phyloP scores from a whole-genome alignment of 2,329 filamentous ascomycete species.

The Talaromyces islandicus region DNA sequence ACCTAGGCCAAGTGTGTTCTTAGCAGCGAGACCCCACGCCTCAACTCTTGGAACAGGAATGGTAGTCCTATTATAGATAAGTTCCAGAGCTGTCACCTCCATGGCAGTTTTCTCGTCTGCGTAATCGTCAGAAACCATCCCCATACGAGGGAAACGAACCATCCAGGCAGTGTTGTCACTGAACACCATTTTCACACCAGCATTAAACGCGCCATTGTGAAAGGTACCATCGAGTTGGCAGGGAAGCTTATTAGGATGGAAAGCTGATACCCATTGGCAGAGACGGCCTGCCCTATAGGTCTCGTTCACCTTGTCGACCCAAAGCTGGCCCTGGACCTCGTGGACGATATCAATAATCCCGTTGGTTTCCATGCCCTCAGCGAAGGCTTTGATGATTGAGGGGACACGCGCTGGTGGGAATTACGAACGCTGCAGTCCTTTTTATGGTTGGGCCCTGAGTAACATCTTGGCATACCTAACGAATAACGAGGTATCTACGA shows the following conservation, averaged over 20 bases:
- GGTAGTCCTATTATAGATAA: background rate
- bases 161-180: conserved; percentile 21
- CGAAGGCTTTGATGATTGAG: too few species aligned
- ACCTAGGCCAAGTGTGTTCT: background rate
- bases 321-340: background rate
- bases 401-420: too few species aligned
- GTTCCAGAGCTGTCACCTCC: background rate
- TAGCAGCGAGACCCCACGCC: background rate
- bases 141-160: conserved; percentile 24
- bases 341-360: background rate
- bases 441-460: too few species aligned
- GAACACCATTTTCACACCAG: conserved; percentile 28
- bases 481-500: too few species aligned
- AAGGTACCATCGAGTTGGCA: conserved; percentile 27
- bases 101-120: conserved; percentile 13
- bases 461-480: too few species aligned
- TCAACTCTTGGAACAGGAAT: background rate
- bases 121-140: conserved; percentile 21
- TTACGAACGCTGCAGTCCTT: too few species aligned
- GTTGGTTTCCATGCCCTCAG: background rate
- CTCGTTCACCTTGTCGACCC: conserved; percentile 5
- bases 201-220: conserved; percentile 28
- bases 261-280: conserved; percentile 26
- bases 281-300: background rate
- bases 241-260: conserved; percentile 26